Conservation (phyloP, 805 yeast genomes). For the Candida alai region DNA sequence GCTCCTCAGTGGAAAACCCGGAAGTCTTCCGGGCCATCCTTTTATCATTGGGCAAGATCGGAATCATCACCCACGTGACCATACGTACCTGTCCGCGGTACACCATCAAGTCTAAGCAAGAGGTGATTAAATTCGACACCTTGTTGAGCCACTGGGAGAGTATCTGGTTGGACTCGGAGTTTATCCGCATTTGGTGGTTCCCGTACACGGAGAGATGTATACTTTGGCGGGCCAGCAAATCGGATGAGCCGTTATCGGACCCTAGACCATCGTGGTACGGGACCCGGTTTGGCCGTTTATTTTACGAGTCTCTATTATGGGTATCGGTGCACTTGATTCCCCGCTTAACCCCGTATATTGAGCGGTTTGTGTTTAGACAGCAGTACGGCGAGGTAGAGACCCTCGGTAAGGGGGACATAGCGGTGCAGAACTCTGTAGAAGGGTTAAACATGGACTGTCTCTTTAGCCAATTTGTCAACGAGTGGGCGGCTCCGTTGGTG, state of each 20-base stretch:
- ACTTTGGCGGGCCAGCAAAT: slow-evolving; percentile 84
- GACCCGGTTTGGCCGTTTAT: slow-evolving; percentile 67
- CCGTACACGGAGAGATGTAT: slow-evolving; percentile 86
- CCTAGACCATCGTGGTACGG: slow-evolving; percentile 86
- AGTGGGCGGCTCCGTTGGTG: slow-evolving; percentile 91
- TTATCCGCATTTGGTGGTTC: slow-evolving; percentile 95
- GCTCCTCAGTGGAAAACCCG: slow-evolving; percentile 60
- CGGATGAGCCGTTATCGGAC: slow-evolving; percentile 56
- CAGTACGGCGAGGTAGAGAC: slow-evolving; percentile 80
- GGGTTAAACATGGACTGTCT: slow-evolving; percentile 95
- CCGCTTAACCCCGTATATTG: slow-evolving; percentile 77
- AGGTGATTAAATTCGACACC: slow-evolving; percentile 73
- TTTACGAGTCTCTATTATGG: slow-evolving; percentile 79
- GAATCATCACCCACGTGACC: slow-evolving; percentile 83
- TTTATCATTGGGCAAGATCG: slow-evolving; percentile 86
- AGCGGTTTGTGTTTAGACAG: slow-evolving; percentile 76
- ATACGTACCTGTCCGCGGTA: slow-evolving; percentile 80
- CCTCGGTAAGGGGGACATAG: slow-evolving; percentile 53
- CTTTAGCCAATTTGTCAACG: slow-evolving; percentile 90
- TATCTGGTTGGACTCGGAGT: slow-evolving; percentile 87
- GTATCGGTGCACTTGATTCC: slow-evolving; percentile 71
- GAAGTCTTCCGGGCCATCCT: slow-evolving; percentile 77
- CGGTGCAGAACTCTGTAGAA: slow-evolving; percentile 76
- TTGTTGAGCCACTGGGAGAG: slow-evolving; percentile 69
- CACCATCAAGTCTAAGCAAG: slow-evolving; percentile 76